phyloP scores from a whole-genome alignment of 78 protist genomes.

The Pigoraptor vietnamica region DNA sequence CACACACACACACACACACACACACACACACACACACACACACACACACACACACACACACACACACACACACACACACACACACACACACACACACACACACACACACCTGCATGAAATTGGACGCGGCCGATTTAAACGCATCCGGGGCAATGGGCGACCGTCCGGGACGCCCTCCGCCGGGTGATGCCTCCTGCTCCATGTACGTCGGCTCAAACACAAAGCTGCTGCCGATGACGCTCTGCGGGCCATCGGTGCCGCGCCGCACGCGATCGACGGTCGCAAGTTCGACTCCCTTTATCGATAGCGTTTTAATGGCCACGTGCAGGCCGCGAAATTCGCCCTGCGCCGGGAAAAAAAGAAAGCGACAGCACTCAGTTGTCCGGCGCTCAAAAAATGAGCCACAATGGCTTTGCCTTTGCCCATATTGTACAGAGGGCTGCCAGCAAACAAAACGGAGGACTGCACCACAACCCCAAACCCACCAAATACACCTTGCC shows the following conservation, averaged over 20 bases:
- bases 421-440: background rate
- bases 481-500: background rate
- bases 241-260: background rate
- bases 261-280: background rate
- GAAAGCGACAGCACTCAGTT: background rate
- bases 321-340: background rate
- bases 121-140: background rate
- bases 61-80: too few relatives aligned
- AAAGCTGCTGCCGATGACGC: background rate
- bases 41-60: too few relatives aligned
- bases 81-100: too few relatives aligned
- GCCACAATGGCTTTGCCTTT: background rate
- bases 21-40: too few relatives aligned
- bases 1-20: too few relatives aligned
- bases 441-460: background rate
- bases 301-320: background rate
- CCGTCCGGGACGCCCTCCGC: background rate
- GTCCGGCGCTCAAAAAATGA: too few relatives aligned
- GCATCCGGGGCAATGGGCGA: background rate
- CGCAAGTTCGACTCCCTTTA: background rate
- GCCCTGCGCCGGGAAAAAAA: background rate
- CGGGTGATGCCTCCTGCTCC: background rate
- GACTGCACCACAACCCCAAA: background rate
- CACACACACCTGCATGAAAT: background rate
- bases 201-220: background rate